Evolutionary conservation across 106 monocot species (phyloP).

Genomic region (Allium sativum): DNA sequence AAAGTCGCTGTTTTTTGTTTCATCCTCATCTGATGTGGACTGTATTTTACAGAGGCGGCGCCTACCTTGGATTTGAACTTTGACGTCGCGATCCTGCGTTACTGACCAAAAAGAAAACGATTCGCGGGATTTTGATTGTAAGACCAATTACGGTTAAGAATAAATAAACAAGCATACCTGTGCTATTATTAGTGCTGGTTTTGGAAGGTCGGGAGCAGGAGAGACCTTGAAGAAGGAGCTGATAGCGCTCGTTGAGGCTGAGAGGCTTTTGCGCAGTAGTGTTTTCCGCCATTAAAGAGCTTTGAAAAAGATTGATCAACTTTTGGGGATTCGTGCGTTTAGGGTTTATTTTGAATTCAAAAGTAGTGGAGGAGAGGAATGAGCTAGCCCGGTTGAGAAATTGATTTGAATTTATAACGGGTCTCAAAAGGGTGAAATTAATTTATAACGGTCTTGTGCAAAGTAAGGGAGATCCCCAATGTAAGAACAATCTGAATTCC

Average conservation of each 20-base stretch:
- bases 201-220: conserved; percentile 28
- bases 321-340: not conserved
- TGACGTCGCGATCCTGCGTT: conserved; percentile 16
- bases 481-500: too few species aligned
- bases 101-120: conserved; percentile 19
- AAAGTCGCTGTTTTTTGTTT: not conserved
- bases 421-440: not conserved
- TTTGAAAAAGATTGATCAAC: not conserved
- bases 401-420: too few species aligned
- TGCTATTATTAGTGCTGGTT: conserved; percentile 1
- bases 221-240: conserved; percentile 34
- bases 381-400: too few species aligned
- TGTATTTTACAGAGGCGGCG: conserved; percentile 90
- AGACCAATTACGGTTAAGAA: conserved; percentile 2
- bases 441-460: too few species aligned
- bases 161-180: not conserved
- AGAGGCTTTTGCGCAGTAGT: conserved; percentile 39
- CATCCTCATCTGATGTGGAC: conserved; percentile 1
- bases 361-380: not conserved
- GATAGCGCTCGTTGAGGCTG: conserved; percentile 79
- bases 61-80: conserved; percentile 66
- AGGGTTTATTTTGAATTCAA: not conserved
- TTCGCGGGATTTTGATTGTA: not conserved
- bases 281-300: conserved; percentile 13
- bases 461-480: too few species aligned